phyloP scores from a whole-genome alignment of 1,284 basidiomycete genomes.

The Fomitiporia mediterranea region DNA sequence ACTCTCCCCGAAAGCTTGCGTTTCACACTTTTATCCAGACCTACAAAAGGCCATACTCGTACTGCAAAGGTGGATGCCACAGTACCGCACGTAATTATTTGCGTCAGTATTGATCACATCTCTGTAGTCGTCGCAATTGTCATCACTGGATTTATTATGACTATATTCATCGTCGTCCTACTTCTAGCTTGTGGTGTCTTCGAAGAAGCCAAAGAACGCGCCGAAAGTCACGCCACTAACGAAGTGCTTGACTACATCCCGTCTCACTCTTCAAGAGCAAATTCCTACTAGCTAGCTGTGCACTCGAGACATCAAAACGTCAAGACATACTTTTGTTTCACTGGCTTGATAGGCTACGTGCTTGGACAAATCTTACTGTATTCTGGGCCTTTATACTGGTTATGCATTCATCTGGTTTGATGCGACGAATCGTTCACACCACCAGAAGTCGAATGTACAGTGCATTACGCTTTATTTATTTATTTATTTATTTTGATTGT shows the following conservation, averaged over 20 bases:
- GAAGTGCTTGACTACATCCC: slow-evolving; percentile 2
- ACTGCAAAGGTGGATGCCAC: slow-evolving; percentile 4
- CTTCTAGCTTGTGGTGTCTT: slow-evolving; percentile 19
- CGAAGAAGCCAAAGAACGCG: slow-evolving; percentile 17
- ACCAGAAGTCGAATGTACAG: too few species aligned
- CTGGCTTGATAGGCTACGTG: too few species aligned
- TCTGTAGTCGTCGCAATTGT: slow-evolving; percentile 4
- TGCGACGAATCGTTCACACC: too few species aligned
- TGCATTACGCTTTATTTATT: too few species aligned
- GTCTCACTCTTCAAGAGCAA: background rate
- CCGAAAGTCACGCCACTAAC: slow-evolving; percentile 7
- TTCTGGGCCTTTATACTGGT: too few species aligned
- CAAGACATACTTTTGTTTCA: too few species aligned
- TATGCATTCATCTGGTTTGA: too few species aligned
- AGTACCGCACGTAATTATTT: background rate
- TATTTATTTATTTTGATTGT: too few species aligned
- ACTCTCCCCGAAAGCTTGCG: slow-evolving; percentile 5
- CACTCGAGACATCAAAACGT: background rate
- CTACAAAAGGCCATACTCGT: slow-evolving; percentile 1
- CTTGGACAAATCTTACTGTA: too few species aligned
- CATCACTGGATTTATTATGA: slow-evolving; percentile 1
- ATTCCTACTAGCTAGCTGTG: background rate
- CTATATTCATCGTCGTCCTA: slow-evolving; percentile 8
- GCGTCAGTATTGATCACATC: background rate
- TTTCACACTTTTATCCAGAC: slow-evolving; percentile 4